Base-by-base conservation (phyloP, 2,329 filamentous ascomycete genomes). In the Pseudopyricularia cyperi region DNA sequence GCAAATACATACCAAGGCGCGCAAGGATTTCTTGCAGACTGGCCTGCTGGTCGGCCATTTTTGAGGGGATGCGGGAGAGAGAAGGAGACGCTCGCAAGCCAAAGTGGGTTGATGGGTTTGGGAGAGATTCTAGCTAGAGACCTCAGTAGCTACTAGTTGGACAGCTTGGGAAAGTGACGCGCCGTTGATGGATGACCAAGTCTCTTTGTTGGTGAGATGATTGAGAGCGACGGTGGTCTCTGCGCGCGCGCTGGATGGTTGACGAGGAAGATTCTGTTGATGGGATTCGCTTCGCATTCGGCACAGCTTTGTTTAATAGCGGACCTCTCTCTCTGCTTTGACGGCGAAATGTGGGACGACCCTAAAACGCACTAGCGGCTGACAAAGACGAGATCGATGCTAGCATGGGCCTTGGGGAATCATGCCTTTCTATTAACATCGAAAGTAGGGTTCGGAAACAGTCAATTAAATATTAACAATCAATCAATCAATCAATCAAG, bases 1-100 rank as follows among this genome's bases (percentile, higher is more conserved):
- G 34, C 22, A 22, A 42, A 42, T 42, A 42, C 49, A 19, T 51
- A 51, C 49, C 37, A 28, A 51, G 49, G 37, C 49, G 49, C 49
- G 49, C 49, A 15, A 51, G 49, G 17, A 51, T 51, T 17, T 51
- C 49, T n/a, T 46, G 49, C 34, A 51, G 22, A 51, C 49, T 44
- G 4, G 49, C 37, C n/a, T 37, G 24, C 33, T 44, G 49, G n/a
- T 51, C 49, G 14, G 49, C 34, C 49, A 51, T 51, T 3, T 8
- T 48, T 19, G 47, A 22, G 7, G 44, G 26, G 30, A 26, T 48
- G 47, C 47, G 33, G 34, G 47, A 15, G 30, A 33, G 32, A 26
- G 6, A 24, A 19, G 17, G 37, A n/a, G 5, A 11, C 37, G 37
- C n/a, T 42, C 37, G 37, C 12, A 3, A 42, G 22, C 22, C 22